phyloP scores from a whole-genome alignment of 1,139 yeast species.

The Taiozyma sp. region DNA sequence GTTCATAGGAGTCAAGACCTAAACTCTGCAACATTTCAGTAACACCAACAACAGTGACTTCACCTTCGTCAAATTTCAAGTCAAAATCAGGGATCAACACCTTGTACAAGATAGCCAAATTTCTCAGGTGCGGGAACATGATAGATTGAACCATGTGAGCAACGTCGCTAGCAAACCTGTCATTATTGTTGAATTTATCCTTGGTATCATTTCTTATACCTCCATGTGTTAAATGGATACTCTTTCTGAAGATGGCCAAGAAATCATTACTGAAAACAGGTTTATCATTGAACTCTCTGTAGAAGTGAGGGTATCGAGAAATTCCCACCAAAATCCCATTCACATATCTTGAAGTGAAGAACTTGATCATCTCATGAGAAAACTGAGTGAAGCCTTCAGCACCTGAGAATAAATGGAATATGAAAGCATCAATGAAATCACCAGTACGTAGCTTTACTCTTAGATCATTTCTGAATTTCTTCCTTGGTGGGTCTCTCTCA shows the following conservation, averaged over 20 bases:
- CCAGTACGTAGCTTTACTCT: background rate
- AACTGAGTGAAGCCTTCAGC: constrained; percentile 2
- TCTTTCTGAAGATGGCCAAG: background rate
- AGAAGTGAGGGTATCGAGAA: background rate
- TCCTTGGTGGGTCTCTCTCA: background rate
- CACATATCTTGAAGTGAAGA: constrained; percentile 5
- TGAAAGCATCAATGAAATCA: constrained; percentile 10
- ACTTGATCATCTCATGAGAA: constrained; percentile 4
- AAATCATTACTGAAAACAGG: background rate
- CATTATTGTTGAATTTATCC: constrained; percentile 5
- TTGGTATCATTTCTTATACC: background rate
- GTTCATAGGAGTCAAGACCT: constrained; percentile 3
- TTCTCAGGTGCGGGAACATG: constrained; percentile 15
- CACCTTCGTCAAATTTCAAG: constrained; percentile 1
- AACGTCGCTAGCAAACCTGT: constrained; percentile 5
- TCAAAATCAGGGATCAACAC: constrained; percentile 14
- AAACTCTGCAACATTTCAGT: constrained; percentile 8
- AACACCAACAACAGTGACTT: background rate
- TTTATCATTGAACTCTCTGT: background rate
- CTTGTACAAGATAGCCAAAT: constrained; percentile 16
- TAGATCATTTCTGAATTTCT: background rate
- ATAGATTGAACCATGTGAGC: constrained; percentile 6
- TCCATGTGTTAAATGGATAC: background rate
- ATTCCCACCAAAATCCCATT: background rate
- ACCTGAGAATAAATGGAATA: constrained; percentile 8